Percentiles rank a stretch among this genome's conserved stretches.
phyloP scores from a whole-genome alignment of 176 grass and related monocot species.

The Eleusine coracana region DNA sequence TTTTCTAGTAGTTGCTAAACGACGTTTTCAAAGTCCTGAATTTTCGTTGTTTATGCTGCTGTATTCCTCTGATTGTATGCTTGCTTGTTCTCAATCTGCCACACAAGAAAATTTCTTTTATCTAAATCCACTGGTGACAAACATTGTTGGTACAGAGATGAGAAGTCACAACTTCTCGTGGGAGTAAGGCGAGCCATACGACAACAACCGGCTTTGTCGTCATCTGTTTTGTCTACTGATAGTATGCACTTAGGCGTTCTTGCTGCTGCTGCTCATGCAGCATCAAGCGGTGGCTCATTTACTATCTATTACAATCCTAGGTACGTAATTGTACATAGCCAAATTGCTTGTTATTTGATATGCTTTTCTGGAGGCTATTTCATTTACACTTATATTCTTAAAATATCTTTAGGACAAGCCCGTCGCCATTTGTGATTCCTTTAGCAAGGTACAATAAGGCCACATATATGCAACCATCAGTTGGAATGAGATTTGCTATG shows the following conservation, averaged over 20 bases:
- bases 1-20: not conserved
- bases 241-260: slow-evolving; percentile 99
- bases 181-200: slow-evolving; percentile 74
- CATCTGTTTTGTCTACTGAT: slow-evolving; percentile 91
- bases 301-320: slow-evolving; percentile 97
- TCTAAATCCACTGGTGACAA: not conserved
- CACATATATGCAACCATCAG: slow-evolving; percentile 74
- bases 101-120: not conserved
- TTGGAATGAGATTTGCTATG: slow-evolving; percentile 97
- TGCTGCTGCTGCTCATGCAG: slow-evolving; percentile 95
- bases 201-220: slow-evolving; percentile 65
- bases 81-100: not conserved
- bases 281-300: slow-evolving; percentile 76
- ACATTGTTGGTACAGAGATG: slow-evolving; percentile 61
- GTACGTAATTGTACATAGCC: slow-evolving; percentile 33
- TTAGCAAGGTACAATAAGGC: slow-evolving; percentile 78
- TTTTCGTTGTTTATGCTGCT: not conserved
- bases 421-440: slow-evolving; percentile 85
- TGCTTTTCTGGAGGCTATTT: slow-evolving; percentile 26
- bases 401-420: slow-evolving; percentile 73
- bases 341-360: not conserved
- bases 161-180: slow-evolving; percentile 93
- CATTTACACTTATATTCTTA: not conserved
- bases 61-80: not conserved
- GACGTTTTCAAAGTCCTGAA: not conserved